Evolutionary conservation across 768 basidiomycete species (phyloP).

Genomic region (Mycena venus): DNA sequence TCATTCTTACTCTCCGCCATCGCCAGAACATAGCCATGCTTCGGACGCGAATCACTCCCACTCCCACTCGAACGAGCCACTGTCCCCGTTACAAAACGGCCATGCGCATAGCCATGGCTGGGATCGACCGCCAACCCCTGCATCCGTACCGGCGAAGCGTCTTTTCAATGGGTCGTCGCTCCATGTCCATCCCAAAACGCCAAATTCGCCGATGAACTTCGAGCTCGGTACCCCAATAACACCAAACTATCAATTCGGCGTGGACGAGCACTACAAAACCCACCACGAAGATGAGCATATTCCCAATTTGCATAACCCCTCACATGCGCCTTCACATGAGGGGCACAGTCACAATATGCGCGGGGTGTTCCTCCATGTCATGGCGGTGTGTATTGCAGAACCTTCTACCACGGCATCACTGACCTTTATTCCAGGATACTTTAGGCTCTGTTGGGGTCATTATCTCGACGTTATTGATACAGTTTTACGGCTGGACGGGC

Average conservation of each 20-base stretch:
- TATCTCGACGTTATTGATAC: constrained; percentile 94
- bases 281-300: constrained; percentile 52
- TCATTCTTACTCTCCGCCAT: constrained; percentile 25
- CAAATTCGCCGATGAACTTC: constrained; percentile 32
- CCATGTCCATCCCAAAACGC: constrained; percentile 45
- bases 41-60: constrained; percentile 24
- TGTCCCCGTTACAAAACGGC: constrained; percentile 13
- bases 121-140: constrained; percentile 10
- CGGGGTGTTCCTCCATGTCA: constrained; percentile 97
- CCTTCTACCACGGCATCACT: neutral
- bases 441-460: constrained; percentile 98
- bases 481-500: constrained; percentile 97
- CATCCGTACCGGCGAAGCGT: constrained; percentile 43
- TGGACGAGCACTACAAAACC: constrained; percentile 64
- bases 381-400: constrained; percentile 79
- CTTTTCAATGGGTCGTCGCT: constrained; percentile 58
- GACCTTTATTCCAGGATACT: constrained; percentile 74
- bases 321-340: constrained; percentile 71
- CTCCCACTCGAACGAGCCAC: constrained; percentile 20
- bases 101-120: constrained; percentile 11
- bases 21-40: constrained; percentile 17
- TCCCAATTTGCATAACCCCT: constrained; percentile 65
- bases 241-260: constrained; percentile 69
- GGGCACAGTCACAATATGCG: constrained; percentile 99
- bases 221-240: constrained; percentile 70